A percentile compares a stretch with the other conserved stretches of the same genome.
These are phyloP conservation scores for Arxiozyma slooffiae DNA, from an alignment of 1,139 yeast genomes.

Conservation along the genomic window DNA sequence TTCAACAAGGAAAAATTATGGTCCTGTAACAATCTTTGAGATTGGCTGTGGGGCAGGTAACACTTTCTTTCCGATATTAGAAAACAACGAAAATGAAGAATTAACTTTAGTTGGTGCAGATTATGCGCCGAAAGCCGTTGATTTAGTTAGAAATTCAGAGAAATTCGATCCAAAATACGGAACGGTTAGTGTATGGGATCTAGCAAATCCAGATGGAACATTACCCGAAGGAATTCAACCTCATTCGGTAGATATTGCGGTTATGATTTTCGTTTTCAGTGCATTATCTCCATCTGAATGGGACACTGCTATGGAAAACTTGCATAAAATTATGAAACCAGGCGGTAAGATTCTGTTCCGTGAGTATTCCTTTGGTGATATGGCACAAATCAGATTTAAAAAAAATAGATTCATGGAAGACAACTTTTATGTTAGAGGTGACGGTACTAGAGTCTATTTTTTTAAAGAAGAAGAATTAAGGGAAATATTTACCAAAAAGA, in stretches of 20 bases:
- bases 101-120: slow-evolving; percentile 78
- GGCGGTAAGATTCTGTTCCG: slow-evolving; percentile 85
- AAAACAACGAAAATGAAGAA: slow-evolving; percentile 70
- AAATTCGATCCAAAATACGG: slow-evolving; percentile 56
- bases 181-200: slow-evolving; percentile 89
- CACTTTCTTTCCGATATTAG: slow-evolving; percentile 81
- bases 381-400: slow-evolving; percentile 91
- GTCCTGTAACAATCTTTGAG: slow-evolving; percentile 70
- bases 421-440: slow-evolving; percentile 92
- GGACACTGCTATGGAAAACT: slow-evolving; percentile 65
- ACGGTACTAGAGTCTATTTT: slow-evolving; percentile 94
- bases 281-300: slow-evolving; percentile 92
- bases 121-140: slow-evolving; percentile 83
- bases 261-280: slow-evolving; percentile 87
- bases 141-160: slow-evolving; percentile 59
- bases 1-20: slow-evolving; percentile 60
- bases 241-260: slow-evolving; percentile 78
- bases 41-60: slow-evolving; percentile 99
- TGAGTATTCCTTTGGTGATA: slow-evolving; percentile 91
- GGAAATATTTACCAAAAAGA: slow-evolving; percentile 52
- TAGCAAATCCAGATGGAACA: slow-evolving; percentile 62
- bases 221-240: slow-evolving; percentile 81
- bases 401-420: slow-evolving; percentile 80
- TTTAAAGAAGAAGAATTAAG: slow-evolving; percentile 88
- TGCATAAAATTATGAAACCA: slow-evolving; percentile 69